A percentile compares a stretch with the other conserved stretches of the same genome.
Evolutionary conservation across 805 yeast species (phyloP).

Genomic region (Metschnikowia vanudenii): DNA sequence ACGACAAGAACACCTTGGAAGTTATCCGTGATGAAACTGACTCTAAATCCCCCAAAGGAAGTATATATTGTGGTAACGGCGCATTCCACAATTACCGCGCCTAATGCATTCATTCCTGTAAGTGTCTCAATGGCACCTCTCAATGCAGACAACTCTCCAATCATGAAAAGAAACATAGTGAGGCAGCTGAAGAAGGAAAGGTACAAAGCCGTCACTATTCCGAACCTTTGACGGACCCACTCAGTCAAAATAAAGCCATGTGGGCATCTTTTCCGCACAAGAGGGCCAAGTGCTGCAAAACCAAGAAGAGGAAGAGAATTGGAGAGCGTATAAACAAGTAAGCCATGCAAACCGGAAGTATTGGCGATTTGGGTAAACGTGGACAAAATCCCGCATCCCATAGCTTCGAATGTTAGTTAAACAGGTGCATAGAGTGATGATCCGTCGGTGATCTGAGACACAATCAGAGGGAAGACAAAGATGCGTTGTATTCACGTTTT

Average conservation of each 20-base stretch:
- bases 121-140: conserved; percentile 72
- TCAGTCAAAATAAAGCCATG: conserved; percentile 90
- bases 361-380: conserved; percentile 88
- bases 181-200: conserved; percentile 78
- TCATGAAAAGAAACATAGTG: conserved; percentile 83
- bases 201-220: conserved; percentile 69
- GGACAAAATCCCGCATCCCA: conserved; percentile 87
- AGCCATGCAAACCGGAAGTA: conserved; percentile 81
- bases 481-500: no score
- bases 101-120: conserved; percentile 76
- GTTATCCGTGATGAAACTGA: conserved; percentile 84
- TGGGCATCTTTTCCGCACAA: conserved; percentile 75
- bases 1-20: conserved; percentile 77
- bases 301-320: conserved; percentile 83
- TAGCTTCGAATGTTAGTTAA: conserved; percentile 46
- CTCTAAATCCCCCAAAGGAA: conserved; percentile 82
- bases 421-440: neutral
- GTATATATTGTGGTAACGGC: conserved; percentile 86
- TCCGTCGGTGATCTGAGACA: neutral
- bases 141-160: conserved; percentile 81
- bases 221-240: conserved; percentile 85
- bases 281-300: conserved; percentile 83
- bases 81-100: conserved; percentile 81
- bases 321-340: conserved; percentile 74
- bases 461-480: neutral